Evolutionary conservation across 805 yeast genomes (phyloP).

Genomic region (Kazachstania psychrophila): DNA sequence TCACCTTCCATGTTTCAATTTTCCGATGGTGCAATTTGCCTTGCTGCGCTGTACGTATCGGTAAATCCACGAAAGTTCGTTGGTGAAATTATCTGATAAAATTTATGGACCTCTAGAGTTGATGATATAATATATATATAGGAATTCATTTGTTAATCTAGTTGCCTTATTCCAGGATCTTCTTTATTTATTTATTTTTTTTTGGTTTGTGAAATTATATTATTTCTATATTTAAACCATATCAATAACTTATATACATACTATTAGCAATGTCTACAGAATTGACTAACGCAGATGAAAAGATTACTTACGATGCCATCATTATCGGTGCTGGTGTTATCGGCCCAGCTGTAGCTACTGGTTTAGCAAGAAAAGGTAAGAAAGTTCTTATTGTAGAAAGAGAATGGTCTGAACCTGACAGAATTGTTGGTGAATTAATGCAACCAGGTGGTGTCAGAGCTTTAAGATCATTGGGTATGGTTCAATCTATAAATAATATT

Average conservation of each 20-base stretch:
- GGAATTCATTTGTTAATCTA: too few species aligned
- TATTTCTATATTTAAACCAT: too few species aligned
- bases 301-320: slow-evolving; percentile 58
- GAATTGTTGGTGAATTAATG: slow-evolving; percentile 94
- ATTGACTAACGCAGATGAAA: slow-evolving; percentile 24
- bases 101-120: too few species aligned
- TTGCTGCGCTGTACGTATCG: too few species aligned
- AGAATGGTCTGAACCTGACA: slow-evolving; percentile 86
- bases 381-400: slow-evolving; percentile 68
- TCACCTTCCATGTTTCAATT: too few species aligned
- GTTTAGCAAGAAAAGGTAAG: slow-evolving; percentile 83
- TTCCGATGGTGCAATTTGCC: too few species aligned
- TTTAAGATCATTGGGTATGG: slow-evolving; percentile 72
- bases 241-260: not conserved
- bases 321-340: slow-evolving; percentile 98
- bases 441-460: slow-evolving; percentile 96
- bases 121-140: too few species aligned
- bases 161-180: too few species aligned
- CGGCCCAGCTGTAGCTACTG: slow-evolving; percentile 89
- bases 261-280: not conserved
- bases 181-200: too few species aligned
- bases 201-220: not conserved
- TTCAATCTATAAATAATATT: slow-evolving; percentile 37
- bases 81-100: too few species aligned
- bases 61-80: too few species aligned